A percentile compares a stretch with the other conserved stretches of the same genome.
These are phyloP conservation scores for Passalora sequoiae DNA, from an alignment of 2,329 filamentous ascomycete species.

Conservation along the genomic window DNA sequence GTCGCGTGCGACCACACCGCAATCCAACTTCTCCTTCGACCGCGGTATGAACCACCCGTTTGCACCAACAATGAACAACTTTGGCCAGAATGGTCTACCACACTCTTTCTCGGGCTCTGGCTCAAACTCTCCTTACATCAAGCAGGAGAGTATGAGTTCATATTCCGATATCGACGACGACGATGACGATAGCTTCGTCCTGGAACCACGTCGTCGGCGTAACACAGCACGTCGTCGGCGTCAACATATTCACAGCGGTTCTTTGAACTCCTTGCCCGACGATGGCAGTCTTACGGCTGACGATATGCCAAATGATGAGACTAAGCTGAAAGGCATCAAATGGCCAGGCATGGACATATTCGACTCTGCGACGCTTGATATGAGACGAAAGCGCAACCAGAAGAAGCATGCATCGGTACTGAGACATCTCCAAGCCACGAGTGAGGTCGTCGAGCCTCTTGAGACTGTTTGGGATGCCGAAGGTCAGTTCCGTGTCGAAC, in stretches of 20 bases:
- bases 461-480: slow-evolving; percentile 58
- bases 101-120: slow-evolving; percentile 7
- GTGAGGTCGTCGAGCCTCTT: slow-evolving; percentile 56
- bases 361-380: slow-evolving; percentile 68
- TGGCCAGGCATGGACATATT: slow-evolving; percentile 79
- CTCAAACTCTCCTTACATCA: slow-evolving; percentile 20
- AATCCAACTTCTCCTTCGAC: slow-evolving; percentile 16
- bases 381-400: slow-evolving; percentile 71
- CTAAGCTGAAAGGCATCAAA: slow-evolving; percentile 63
- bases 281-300: slow-evolving; percentile 31
- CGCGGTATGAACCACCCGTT: slow-evolving; percentile 24
- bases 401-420: slow-evolving; percentile 70
- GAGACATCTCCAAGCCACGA: slow-evolving; percentile 59
- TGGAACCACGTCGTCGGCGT: slow-evolving; percentile 9
- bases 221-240: slow-evolving; percentile 4
- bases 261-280: slow-evolving; percentile 15
- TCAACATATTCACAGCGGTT: slow-evolving; percentile 13
- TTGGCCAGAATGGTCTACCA: slow-evolving; percentile 23
- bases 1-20: slow-evolving; percentile 29
- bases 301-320: slow-evolving; percentile 31
- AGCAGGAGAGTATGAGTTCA: slow-evolving; percentile 22
- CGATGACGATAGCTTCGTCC: slow-evolving; percentile 20
- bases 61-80: slow-evolving; percentile 36
- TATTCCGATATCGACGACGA: slow-evolving; percentile 21
- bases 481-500: slow-evolving; percentile 40